These are phyloP conservation scores for Beta corolliflora DNA, from an alignment of 179 eudicot species.

Conservation along the genomic window DNA sequence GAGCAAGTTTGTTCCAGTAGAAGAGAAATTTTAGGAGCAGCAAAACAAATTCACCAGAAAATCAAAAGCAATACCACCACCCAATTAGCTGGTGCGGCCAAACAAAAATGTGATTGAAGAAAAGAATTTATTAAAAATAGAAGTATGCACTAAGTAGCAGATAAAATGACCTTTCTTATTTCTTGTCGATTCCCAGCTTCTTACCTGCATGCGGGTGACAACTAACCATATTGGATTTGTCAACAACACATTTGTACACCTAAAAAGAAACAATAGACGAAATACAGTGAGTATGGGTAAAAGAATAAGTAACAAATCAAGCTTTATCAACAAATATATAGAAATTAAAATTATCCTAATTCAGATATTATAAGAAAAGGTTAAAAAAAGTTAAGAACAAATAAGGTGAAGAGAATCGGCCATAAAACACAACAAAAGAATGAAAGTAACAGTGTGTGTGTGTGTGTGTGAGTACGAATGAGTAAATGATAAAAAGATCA, in stretches of 20 bases:
- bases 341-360: too few species aligned
- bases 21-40: neutral
- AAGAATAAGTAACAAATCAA: neutral
- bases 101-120: neutral
- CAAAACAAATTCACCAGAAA: neutral
- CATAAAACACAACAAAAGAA: too few species aligned
- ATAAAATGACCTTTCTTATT: slow-evolving; percentile 1
- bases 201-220: slow-evolving; percentile 98
- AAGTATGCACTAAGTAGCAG: neutral
- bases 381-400: too few species aligned
- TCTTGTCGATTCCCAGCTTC: neutral
- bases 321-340: neutral
- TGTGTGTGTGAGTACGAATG: too few species aligned
- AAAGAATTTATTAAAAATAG: neutral
- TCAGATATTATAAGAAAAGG: too few species aligned
- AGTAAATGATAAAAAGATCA: too few species aligned
- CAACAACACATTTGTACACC: slow-evolving; percentile 92
- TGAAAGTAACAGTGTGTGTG: neutral
- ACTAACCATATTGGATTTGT: slow-evolving; percentile 99
- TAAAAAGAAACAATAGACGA: slow-evolving; percentile 24
- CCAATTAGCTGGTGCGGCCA: neutral
- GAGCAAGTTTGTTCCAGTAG: neutral
- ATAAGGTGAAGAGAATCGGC: too few species aligned
- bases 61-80: neutral
- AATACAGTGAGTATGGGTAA: slow-evolving; percentile 6